These are phyloP conservation scores for Komagataella pseudopastoris DNA, from an alignment of 805 yeast species.

Conservation along the genomic window DNA sequence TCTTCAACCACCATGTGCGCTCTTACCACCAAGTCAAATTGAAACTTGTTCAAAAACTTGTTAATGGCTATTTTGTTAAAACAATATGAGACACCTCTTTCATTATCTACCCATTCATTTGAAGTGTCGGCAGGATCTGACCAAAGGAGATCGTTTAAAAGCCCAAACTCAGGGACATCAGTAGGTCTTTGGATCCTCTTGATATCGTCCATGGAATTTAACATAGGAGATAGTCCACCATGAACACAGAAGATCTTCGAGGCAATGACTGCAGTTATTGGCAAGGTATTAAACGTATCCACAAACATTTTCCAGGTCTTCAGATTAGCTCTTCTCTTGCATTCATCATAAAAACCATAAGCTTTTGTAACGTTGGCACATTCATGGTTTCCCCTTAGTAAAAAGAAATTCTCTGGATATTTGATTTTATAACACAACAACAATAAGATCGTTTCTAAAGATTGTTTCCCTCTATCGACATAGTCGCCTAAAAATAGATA, in stretches of 20 bases:
- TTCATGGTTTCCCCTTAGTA: conserved; percentile 92
- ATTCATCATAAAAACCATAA: conserved; percentile 96
- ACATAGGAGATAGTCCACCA: conserved; percentile 71
- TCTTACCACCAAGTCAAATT: conserved; percentile 69
- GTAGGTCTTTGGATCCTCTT: conserved; percentile 68
- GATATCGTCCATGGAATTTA: conserved; percentile 63
- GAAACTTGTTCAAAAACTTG: conserved; percentile 60
- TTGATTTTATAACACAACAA: conserved; percentile 88
- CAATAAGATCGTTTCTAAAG: conserved; percentile 80
- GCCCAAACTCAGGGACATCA: conserved; percentile 76
- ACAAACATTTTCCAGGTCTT: conserved; percentile 90
- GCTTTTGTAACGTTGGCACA: conserved; percentile 95
- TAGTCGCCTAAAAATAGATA: conserved; percentile 91
- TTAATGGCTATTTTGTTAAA: conserved; percentile 70
- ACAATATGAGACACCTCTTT: conserved; percentile 73
- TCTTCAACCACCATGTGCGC: conserved; percentile 86
- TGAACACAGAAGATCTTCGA: conserved; percentile 89
- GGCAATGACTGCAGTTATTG: conserved; percentile 91
- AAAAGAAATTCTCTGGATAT: conserved; percentile 90
- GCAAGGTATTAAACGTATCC: conserved; percentile 91
- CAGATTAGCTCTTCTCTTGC: conserved; percentile 84
- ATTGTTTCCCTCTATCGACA: conserved; percentile 96
- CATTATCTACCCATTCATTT: conserved; percentile 83
- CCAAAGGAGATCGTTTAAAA: conserved; percentile 69
- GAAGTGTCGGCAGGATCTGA: conserved; percentile 75